phyloP scores from a whole-genome alignment of 2,329 filamentous ascomycete genomes.

The Pseudogymnoascus sp. region DNA sequence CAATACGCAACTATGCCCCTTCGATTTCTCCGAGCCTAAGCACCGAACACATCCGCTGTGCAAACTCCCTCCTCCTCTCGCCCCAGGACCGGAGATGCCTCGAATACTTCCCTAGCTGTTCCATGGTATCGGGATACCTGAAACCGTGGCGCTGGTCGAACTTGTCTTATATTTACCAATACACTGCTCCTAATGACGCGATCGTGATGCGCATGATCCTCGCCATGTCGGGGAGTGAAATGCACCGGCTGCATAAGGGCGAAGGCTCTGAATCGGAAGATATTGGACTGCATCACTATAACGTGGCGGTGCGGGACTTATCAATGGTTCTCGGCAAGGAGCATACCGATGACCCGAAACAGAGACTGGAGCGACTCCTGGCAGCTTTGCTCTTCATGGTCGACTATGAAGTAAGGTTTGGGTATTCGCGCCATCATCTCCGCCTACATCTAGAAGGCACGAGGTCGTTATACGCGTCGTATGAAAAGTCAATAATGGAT shows the following conservation, averaged over 20 bases:
- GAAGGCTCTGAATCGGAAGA: not conserved
- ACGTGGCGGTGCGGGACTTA: not conserved
- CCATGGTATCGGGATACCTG: constrained; percentile 29
- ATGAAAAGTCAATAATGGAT: not conserved
- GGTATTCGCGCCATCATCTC: constrained; percentile 4
- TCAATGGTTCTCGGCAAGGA: not conserved
- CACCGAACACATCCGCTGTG: constrained; percentile 19
- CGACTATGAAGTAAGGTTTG: not conserved
- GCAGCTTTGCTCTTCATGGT: not conserved
- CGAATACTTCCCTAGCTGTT: constrained; percentile 28
- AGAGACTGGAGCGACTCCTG: not conserved
- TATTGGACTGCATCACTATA: not conserved
- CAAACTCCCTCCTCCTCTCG: constrained; percentile 29
- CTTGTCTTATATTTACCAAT: constrained; percentile 30
- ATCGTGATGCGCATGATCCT: constrained; percentile 34
- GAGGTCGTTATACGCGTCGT: not conserved
- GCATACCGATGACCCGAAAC: constrained; percentile 9
- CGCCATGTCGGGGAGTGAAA: constrained; percentile 30
- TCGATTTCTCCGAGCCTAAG: constrained; percentile 15
- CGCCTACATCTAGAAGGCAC: not conserved
- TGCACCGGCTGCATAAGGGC: constrained; percentile 20
- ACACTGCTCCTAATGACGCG: constrained; percentile 28
- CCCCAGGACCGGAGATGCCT: constrained; percentile 29
- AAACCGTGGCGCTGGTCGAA: constrained; percentile 32
- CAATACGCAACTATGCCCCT: constrained; percentile 20